A percentile compares a stretch with the other conserved stretches of the same genome.
phyloP scores from a whole-genome alignment of 208 protist species.

The Wallacemonas sp. region DNA sequence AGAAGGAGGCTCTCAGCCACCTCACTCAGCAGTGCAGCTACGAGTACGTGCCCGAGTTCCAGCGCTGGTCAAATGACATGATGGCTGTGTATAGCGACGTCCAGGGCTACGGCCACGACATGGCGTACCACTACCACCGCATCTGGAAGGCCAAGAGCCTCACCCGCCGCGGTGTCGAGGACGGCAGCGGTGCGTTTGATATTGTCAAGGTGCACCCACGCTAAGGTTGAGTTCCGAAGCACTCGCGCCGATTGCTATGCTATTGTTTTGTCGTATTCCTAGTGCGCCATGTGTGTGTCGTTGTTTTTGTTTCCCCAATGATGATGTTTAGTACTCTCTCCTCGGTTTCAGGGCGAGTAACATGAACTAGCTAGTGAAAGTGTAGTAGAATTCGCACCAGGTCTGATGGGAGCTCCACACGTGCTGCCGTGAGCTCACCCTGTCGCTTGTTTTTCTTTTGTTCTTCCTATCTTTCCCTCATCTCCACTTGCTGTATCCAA shows the following conservation, averaged over 20 bases:
- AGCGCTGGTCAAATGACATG: constrained; percentile 91
- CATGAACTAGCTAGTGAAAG: not conserved
- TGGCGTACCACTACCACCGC: constrained; percentile 92
- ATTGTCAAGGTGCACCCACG: constrained; percentile 72
- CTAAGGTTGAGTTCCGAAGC: too few species aligned
- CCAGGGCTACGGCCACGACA: constrained; percentile 83
- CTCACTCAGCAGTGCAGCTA: constrained; percentile 86
- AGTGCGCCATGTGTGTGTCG: not conserved
- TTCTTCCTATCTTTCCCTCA: too few species aligned
- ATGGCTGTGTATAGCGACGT: constrained; percentile 89
- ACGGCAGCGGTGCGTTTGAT: constrained; percentile 81
- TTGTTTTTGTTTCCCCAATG: too few species aligned
- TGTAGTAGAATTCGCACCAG: constrained; percentile 4
- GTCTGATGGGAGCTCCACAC: too few species aligned
- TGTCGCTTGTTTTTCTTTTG: too few species aligned
- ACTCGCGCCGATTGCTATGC: too few species aligned
- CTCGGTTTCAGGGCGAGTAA: too few species aligned
- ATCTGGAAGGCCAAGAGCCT: constrained; percentile 89
- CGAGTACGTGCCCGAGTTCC: constrained; percentile 92
- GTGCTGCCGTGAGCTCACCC: too few species aligned
- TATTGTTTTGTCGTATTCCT: too few species aligned
- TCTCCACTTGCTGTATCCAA: too few species aligned
- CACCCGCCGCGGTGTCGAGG: constrained; percentile 72
- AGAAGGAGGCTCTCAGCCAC: constrained; percentile 87
- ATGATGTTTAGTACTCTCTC: too few species aligned